phyloP scores from a whole-genome alignment of 2,329 filamentous ascomycete genomes.

The Acrocalymma vagum region DNA sequence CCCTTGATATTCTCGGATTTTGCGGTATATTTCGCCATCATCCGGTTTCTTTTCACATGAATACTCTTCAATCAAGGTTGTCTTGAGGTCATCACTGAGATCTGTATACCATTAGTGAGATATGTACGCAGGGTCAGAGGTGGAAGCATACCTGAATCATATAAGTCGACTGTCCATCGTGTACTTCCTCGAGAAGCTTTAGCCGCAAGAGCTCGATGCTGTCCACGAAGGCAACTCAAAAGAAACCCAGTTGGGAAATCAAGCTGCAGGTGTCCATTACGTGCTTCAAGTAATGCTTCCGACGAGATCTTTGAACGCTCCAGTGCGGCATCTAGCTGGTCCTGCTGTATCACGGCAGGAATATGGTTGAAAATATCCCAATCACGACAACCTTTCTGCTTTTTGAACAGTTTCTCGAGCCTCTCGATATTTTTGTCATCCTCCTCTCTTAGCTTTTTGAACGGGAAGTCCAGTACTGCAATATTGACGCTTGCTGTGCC shows the following conservation, averaged over 20 bases:
- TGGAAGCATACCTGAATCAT: slow-evolving; percentile 9
- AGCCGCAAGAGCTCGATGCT: slow-evolving; percentile 11
- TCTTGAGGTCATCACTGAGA: slow-evolving; percentile 15
- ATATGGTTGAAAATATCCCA: slow-evolving; percentile 40
- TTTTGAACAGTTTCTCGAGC: slow-evolving; percentile 13
- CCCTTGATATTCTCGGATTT: slow-evolving; percentile 28
- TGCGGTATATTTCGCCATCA: slow-evolving; percentile 20
- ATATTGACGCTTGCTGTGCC: slow-evolving; percentile 15
- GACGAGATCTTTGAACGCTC: slow-evolving; percentile 10
- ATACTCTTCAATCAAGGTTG: slow-evolving; percentile 13
- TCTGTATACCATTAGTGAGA: slow-evolving; percentile 14
- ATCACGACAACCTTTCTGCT: slow-evolving; percentile 23
- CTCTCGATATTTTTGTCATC: slow-evolving; percentile 13
- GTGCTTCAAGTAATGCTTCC: slow-evolving; percentile 11
- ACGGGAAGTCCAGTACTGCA: slow-evolving; percentile 12
- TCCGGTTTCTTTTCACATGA: slow-evolving; percentile 10
- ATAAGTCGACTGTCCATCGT: slow-evolving; percentile 12
- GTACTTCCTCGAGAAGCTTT: slow-evolving; percentile 3
- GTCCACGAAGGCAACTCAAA: slow-evolving; percentile 10
- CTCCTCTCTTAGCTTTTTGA: slow-evolving; percentile 13
- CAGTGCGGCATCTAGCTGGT: slow-evolving; percentile 29
- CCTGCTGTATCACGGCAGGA: slow-evolving; percentile 34
- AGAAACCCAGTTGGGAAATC: slow-evolving; percentile 12
- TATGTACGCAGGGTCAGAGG: too few species aligned
- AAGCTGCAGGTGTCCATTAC: slow-evolving; percentile 11